Conservation (phyloP, 1,139 yeast genomes). For the Nakaseomyces delphensis region DNA sequence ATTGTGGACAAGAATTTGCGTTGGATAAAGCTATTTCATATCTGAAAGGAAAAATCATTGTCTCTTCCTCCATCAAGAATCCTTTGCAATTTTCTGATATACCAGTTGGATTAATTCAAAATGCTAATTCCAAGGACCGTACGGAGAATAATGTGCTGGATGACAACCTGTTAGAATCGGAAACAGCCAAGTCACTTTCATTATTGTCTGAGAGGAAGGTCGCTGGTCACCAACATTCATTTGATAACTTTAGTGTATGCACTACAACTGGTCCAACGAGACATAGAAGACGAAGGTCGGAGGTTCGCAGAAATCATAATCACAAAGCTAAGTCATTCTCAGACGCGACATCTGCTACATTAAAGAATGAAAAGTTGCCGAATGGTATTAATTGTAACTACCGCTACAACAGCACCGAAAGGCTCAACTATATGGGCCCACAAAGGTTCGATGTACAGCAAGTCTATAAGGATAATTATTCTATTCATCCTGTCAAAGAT, state of each 20-base stretch:
- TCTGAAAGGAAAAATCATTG: slow-evolving; percentile 58
- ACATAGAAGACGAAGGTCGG: slow-evolving; percentile 4
- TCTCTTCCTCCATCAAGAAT: slow-evolving; percentile 27
- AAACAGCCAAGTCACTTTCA: slow-evolving; percentile 7
- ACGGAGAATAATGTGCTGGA: slow-evolving; percentile 9
- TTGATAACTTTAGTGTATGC: background rate
- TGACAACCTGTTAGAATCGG: slow-evolving; percentile 13
- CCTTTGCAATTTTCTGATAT: slow-evolving; percentile 23
- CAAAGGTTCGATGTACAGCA: background rate
- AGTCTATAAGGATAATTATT: background rate
- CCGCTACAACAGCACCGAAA: slow-evolving; percentile 2
- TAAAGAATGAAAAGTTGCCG: background rate
- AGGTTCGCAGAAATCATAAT: background rate
- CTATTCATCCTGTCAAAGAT: slow-evolving; percentile 1
- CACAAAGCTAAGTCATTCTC: slow-evolving; percentile 2
- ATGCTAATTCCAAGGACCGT: background rate
- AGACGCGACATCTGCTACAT: background rate
- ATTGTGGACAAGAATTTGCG: slow-evolving; percentile 82
- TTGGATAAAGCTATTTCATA: slow-evolving; percentile 67
- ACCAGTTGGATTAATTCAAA: slow-evolving; percentile 12
- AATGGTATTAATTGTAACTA: background rate
- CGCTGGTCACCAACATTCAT: background rate
- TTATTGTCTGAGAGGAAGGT: slow-evolving; percentile 5
- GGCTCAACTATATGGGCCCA: background rate
- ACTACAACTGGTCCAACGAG: background rate